Percentiles rank a stretch among this genome's conserved stretches.
Conservation (phyloP, 176 grass and related monocot species). For the Tillandsia leiboldiana region DNA sequence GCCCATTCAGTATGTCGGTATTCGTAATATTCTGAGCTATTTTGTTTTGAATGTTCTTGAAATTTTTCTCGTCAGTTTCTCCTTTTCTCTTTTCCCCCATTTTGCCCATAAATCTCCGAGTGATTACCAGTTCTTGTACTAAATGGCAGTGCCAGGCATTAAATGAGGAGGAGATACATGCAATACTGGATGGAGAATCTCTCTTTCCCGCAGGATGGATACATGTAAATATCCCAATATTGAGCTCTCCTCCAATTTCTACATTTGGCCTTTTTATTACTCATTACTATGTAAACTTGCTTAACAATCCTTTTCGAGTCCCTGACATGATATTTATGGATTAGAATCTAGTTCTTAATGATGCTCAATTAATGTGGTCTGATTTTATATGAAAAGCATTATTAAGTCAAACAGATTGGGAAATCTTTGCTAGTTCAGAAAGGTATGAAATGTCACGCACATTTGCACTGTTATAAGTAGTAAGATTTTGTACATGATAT, state of each 20-base stretch:
- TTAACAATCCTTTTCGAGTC: too few relatives aligned
- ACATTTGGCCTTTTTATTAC: not conserved
- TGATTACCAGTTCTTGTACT: not conserved
- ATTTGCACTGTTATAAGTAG: too few relatives aligned
- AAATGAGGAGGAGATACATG: slow-evolving; percentile 92
- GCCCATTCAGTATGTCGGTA: slow-evolving; percentile 90
- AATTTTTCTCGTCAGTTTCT: slow-evolving; percentile 5
- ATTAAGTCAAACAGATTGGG: too few relatives aligned
- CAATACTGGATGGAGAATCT: slow-evolving; percentile 67
- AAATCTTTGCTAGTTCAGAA: too few relatives aligned
- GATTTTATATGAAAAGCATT: too few relatives aligned
- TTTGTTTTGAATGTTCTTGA: not conserved
- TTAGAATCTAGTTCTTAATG: too few relatives aligned
- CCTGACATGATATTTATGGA: too few relatives aligned
- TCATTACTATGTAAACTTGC: not conserved
- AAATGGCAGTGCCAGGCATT: slow-evolving; percentile 69
- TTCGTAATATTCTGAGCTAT: not conserved
- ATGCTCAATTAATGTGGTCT: too few relatives aligned
- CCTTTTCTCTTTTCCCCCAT: not conserved
- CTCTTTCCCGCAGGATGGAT: slow-evolving; percentile 95
- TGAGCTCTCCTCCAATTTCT: not conserved
- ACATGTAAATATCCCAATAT: slow-evolving; percentile 45
- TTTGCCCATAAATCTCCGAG: not conserved
- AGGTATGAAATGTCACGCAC: too few relatives aligned
- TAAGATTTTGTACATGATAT: too few relatives aligned